Conservation (phyloP, 2,329 filamentous ascomycete genomes). For the Neopestalotiopsis clavispora region DNA sequence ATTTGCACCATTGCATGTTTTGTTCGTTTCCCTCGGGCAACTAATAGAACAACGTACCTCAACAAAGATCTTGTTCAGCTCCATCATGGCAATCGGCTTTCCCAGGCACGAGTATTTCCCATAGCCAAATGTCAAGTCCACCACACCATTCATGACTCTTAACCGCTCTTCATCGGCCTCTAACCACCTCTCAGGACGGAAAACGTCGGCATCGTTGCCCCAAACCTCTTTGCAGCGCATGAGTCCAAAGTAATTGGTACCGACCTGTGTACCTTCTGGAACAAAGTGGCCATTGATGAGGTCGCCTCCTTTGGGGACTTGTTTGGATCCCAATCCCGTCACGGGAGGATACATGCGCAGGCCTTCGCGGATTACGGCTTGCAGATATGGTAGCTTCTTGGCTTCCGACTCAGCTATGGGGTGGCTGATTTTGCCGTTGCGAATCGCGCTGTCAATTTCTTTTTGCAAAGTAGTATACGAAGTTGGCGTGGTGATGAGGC, state of each 20-base stretch:
- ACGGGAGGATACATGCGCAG: conserved; percentile 44
- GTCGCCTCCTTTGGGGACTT: conserved; percentile 39
- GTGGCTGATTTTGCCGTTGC: conserved; percentile 29
- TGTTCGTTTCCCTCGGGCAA: background rate
- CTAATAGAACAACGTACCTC: conserved; percentile 37
- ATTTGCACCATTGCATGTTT: background rate
- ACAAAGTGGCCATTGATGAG: conserved; percentile 35
- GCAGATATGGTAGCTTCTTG: conserved; percentile 38
- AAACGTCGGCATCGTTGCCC: conserved; percentile 38
- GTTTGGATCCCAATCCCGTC: conserved; percentile 38
- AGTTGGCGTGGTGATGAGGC: conserved; percentile 28
- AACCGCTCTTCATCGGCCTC: conserved; percentile 35
- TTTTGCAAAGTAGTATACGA: conserved; percentile 24
- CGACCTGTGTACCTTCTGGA: conserved; percentile 45
- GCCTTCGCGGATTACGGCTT: conserved; percentile 46
- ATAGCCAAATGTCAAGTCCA: conserved; percentile 45
- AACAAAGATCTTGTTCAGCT: conserved; percentile 47
- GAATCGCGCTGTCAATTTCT: conserved; percentile 25
- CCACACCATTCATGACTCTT: conserved; percentile 36
- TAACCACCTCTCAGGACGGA: conserved; percentile 50
- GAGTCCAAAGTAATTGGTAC: conserved; percentile 44
- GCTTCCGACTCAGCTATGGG: conserved; percentile 33
- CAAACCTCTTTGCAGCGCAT: conserved; percentile 42
- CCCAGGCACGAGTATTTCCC: conserved; percentile 47
- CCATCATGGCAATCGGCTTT: conserved; percentile 47